phyloP scores from a whole-genome alignment of 768 basidiomycete species.

The Chalciporus chontae region DNA sequence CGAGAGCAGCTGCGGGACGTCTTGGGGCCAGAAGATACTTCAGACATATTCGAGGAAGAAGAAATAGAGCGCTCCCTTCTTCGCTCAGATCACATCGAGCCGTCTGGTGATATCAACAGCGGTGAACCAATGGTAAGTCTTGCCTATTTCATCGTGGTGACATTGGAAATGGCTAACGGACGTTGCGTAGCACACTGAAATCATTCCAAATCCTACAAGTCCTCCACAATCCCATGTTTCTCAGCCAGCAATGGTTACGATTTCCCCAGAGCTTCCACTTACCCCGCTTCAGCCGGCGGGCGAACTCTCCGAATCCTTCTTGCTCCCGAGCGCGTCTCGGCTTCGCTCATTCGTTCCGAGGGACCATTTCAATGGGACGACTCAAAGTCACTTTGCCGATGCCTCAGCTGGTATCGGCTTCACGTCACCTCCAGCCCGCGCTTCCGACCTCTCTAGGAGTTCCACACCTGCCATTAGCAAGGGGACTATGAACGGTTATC shows the following conservation, averaged over 20 bases:
- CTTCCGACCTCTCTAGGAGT: constrained; percentile 66
- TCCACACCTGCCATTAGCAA: constrained; percentile 50
- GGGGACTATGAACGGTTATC: constrained; percentile 16
- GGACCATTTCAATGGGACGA: constrained; percentile 38
- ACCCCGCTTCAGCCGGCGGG: background rate
- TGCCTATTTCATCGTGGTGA: constrained; percentile 15
- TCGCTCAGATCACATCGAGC: constrained; percentile 36
- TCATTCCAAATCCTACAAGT: constrained; percentile 38
- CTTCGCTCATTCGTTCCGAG: constrained; percentile 66
- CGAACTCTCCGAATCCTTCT: constrained; percentile 46
- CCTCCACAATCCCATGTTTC: constrained; percentile 38
- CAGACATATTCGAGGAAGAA: constrained; percentile 43
- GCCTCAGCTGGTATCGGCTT: constrained; percentile 41
- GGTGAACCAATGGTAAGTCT: constrained; percentile 33
- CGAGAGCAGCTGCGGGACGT: constrained; percentile 67
- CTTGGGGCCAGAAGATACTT: constrained; percentile 59
- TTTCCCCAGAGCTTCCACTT: constrained; percentile 30
- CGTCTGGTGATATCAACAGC: constrained; percentile 15
- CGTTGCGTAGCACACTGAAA: constrained; percentile 33
- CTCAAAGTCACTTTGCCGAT: constrained; percentile 41
- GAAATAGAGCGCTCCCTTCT: constrained; percentile 47
- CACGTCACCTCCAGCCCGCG: constrained; percentile 60
- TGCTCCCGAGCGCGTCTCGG: constrained; percentile 76
- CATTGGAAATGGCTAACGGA: constrained; percentile 19
- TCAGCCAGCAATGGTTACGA: no score